Evolutionary conservation across 306 rosid species (phyloP).

Genomic region (Lathyrus aphaca): DNA sequence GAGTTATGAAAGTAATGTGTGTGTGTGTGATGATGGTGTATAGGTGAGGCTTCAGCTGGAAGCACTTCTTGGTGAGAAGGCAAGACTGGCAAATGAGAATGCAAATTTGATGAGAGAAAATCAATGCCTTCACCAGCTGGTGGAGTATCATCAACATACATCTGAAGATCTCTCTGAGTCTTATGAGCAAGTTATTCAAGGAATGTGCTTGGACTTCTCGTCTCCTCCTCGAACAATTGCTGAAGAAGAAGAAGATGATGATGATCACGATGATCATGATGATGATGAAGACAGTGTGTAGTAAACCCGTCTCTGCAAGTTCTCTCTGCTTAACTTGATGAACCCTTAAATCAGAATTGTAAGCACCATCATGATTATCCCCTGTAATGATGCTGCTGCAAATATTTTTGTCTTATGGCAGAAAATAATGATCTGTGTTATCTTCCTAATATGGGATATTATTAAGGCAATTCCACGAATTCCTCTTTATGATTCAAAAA

Average conservation of each 20-base stretch:
- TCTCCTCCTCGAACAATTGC: conserved; percentile 61
- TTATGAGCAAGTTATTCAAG: conserved; percentile 71
- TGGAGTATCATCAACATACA: conserved; percentile 87
- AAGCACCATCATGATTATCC: too few relatives aligned
- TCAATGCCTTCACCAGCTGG: conserved; percentile 92
- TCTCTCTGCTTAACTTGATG: conserved; percentile 42
- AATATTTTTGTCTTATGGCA: too few relatives aligned
- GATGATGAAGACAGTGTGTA: conserved; percentile 6
- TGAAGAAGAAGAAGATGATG: conserved; percentile 40
- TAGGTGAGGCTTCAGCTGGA: conserved; percentile 98
- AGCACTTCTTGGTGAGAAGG: conserved; percentile 87
- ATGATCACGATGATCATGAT: too few relatives aligned
- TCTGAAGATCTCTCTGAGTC: conserved; percentile 75
- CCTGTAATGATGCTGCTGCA: too few relatives aligned
- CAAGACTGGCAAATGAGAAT: conserved; percentile 87
- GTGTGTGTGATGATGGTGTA: conserved; percentile 8
- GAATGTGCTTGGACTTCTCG: conserved; percentile 84
- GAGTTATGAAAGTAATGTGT: not conserved
- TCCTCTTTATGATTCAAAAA: too few relatives aligned
- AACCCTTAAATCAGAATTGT: too few relatives aligned
- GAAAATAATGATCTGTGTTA: too few relatives aligned
- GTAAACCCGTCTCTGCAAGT: conserved; percentile 36
- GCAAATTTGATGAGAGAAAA: conserved; percentile 86
- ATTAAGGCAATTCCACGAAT: too few relatives aligned
- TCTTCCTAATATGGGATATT: too few relatives aligned